Conservation (phyloP, 768 basidiomycete species). For the Xerocomus potaroensis region DNA sequence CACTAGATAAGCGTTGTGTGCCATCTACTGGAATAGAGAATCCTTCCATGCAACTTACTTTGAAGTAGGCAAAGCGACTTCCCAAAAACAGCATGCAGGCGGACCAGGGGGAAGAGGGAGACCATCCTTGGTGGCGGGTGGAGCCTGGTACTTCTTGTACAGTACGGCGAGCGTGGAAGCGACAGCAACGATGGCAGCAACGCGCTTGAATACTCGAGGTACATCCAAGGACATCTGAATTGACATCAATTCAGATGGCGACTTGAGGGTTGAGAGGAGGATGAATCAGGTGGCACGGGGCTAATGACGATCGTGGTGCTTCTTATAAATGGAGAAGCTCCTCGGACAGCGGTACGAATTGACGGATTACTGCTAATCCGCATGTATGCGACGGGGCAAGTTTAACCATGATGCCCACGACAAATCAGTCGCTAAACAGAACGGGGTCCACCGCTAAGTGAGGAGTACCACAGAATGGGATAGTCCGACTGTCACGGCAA, state of each 20-base stretch:
- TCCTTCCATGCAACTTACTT: not conserved
- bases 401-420: not conserved
- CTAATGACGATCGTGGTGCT: not conserved
- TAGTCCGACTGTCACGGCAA: not conserved
- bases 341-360: not conserved
- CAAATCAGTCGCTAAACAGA: not conserved
- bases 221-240: not conserved
- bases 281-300: not conserved
- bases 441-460: not conserved
- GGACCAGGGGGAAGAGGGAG: conserved; percentile 18
- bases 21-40: not conserved
- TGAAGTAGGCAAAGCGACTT: conserved; percentile 8
- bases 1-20: not conserved
- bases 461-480: not conserved
- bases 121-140: not conserved
- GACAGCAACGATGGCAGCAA: not conserved
- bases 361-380: not conserved
- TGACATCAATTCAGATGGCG: not conserved
- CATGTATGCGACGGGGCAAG: not conserved
- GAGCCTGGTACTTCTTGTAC: conserved; percentile 2
- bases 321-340: not conserved
- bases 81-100: conserved; percentile 15
- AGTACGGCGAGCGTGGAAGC: not conserved
- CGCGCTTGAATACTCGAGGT: not conserved
- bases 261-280: not conserved